Base-by-base conservation (phyloP, 177 flowering plant species). In the Vitis hybrid region DNA sequence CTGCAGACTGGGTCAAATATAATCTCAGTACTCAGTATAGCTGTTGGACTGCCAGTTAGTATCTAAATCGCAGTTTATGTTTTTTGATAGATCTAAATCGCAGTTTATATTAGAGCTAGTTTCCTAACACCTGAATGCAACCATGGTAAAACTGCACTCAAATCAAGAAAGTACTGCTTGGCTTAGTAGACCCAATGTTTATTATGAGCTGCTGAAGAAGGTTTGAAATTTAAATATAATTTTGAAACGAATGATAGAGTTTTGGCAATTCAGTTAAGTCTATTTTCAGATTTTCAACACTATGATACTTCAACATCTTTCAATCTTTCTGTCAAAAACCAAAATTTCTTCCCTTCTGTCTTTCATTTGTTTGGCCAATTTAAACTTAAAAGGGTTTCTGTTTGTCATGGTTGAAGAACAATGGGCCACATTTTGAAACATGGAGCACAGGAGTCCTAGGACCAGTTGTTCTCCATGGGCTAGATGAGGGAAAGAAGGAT, bases 401-500 rank as follows among this genome's bases (percentile, higher is more conserved):
- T n/a, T 51, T 60, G 11, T 46, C 40, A 16, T 55, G 46, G 68
- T 16, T 27, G 52, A 56, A 84, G 89, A 86, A 85, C 58, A 71
- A 61, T 24, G 90, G 90, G 1, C 35, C 69, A 9, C 86, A 85
- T 65, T 88, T 74, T 70, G 92, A 88, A 80, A 71, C 60, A 52
- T 76, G 81, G 77, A 77, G 67, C 24, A 60, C 78, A 2, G 92
- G 92, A 15, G 75, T 88, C 62, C 80, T 82, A 11, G 90, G 90
- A 5, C 92, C 89, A 19, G 85, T 86, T 55, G 65, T 70, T 12
- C 71, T 88, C 7, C 64, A 70, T 40, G 92, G 89, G 16, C 76
- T 88, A 4, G 75, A 84, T 32, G 62, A 70, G 40, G 90, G 90
- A 51, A 71, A 58, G 21, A 30, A 71, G 72, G 92, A 88, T 76